Percentiles rank a stretch among this genome's conserved stretches.
Conservation (phyloP, 1,284 basidiomycete species). For the Ustilago tritici region DNA sequence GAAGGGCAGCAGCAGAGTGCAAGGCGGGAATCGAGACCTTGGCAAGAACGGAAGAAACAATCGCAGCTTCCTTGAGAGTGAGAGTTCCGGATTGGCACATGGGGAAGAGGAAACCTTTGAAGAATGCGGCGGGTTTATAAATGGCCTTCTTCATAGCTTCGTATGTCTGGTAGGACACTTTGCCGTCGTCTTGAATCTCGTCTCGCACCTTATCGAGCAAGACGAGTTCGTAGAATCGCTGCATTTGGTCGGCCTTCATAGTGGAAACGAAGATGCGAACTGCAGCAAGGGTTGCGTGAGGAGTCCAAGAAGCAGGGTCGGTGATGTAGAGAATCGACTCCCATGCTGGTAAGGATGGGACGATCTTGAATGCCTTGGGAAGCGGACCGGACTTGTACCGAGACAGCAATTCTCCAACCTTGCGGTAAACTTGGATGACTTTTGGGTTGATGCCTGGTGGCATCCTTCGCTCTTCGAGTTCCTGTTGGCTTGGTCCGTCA, state of each 20-base stretch:
- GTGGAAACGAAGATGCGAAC: slow-evolving; percentile 96
- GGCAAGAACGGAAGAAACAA: slow-evolving; percentile 89
- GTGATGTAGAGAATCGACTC: slow-evolving; percentile 94
- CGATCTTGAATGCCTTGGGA: slow-evolving; percentile 98
- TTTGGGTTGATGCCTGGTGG: slow-evolving; percentile 90
- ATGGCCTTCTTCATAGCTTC: slow-evolving; percentile 89
- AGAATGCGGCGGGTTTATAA: slow-evolving; percentile 97
- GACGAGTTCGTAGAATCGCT: slow-evolving; percentile 91
- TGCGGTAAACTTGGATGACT: slow-evolving; percentile 89
- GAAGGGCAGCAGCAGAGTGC: slow-evolving; percentile 93
- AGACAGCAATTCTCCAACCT: slow-evolving; percentile 86
- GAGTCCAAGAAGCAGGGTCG: slow-evolving; percentile 90
- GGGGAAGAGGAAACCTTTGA: slow-evolving; percentile 97
- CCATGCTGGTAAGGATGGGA: slow-evolving; percentile 95
- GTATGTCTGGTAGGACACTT: slow-evolving; percentile 92
- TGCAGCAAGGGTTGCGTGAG: slow-evolving; percentile 92
- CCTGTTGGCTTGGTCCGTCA: slow-evolving; percentile 27
- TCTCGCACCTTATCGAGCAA: slow-evolving; percentile 90
- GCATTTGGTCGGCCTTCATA: slow-evolving; percentile 95
- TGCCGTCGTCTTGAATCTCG: slow-evolving; percentile 84
- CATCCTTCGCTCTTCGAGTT: slow-evolving; percentile 70
- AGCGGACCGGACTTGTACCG: slow-evolving; percentile 95
- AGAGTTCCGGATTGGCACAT: slow-evolving; percentile 83
- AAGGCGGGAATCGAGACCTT: slow-evolving; percentile 94
- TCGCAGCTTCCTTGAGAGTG: slow-evolving; percentile 93